Base-by-base conservation (phyloP, 2,329 filamentous ascomycete genomes). In the Paecilomyces fulvus region DNA sequence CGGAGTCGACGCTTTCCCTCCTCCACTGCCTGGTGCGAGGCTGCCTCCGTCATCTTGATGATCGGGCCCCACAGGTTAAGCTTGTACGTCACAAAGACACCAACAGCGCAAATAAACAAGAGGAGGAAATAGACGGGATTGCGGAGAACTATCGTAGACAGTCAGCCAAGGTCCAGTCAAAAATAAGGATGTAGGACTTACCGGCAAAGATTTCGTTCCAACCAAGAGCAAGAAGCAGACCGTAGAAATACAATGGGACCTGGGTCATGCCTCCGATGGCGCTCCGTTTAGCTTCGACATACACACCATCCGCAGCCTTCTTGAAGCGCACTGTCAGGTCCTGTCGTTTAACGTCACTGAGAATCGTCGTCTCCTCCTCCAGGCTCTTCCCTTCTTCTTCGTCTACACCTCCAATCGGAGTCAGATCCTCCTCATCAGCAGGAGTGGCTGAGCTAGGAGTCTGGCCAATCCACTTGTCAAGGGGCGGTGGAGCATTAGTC, bases 181-280 rank as follows among this genome's bases (percentile, higher is more conserved):
- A 31, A 20, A 43, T 4, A 49, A 17, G 31, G 33, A 37, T 49
- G 50, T 20, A 37, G 43, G 8, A 73, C 88, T 80, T 81, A 95
- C 92, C 90, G 67, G 92, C 89, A 63, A 95, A 79, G 61, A 99
- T 92, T 75, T 99, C 94, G 74, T 99, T 99, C 94, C 94, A 99
- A n/a, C 94, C 94, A 52, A 99, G 80, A 21, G 90, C 89, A 61
- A 99, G 77, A 56, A 99, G 79, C 56, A 97, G 73, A 48, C 85
- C 90, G 66, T 96, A 99, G 73, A 99, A 96, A 75, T 96, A 97
- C 59, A 95, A 76, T 5, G 94, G 94, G 52, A 99, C 86, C 73
- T 96, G 92, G 3, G 92, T 89, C 65, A 99, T 89, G 56, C 92
- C 92, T 55, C 94, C 94, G 69, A 99, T 95, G 48, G 94, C 94